phyloP scores from a whole-genome alignment of 2,329 filamentous ascomycete genomes.

The Monosporascus sp. region DNA sequence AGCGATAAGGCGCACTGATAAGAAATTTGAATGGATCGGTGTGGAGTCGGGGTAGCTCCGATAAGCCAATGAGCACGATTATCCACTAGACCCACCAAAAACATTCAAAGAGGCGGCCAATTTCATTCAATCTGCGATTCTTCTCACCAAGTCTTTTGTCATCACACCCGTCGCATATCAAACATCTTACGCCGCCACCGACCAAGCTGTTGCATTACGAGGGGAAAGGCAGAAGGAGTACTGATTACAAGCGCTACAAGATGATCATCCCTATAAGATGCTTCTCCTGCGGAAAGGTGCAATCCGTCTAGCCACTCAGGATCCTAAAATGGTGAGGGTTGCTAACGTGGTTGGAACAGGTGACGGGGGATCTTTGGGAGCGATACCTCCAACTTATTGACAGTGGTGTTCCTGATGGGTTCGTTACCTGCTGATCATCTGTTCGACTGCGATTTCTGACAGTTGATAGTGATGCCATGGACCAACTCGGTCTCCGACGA shows the following conservation, averaged over 20 bases:
- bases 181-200: too few species aligned
- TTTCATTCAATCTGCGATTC: too few species aligned
- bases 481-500: constrained; percentile 84
- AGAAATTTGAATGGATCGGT: constrained; percentile 9
- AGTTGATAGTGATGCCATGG: constrained; percentile 80
- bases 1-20: constrained; percentile 23
- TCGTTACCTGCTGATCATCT: constrained; percentile 27
- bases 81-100: not conserved
- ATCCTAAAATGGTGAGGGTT: constrained; percentile 1
- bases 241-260: constrained; percentile 29
- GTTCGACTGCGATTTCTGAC: constrained; percentile 18
- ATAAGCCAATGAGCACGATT: not conserved
- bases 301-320: constrained; percentile 11
- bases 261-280: constrained; percentile 99
- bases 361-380: constrained; percentile 96
- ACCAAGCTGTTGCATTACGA: too few species aligned
- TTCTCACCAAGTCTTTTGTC: not conserved
- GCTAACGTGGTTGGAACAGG: constrained; percentile 47
- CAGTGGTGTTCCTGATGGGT: constrained; percentile 70
- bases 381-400: constrained; percentile 86
- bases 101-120: not conserved
- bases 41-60: too few species aligned
- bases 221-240: constrained; percentile 6
- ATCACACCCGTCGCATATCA: constrained; percentile 7
- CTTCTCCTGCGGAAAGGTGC: constrained; percentile 98